phyloP scores from a whole-genome alignment of 768 basidiomycete species.

The Termitomyces sp. region DNA sequence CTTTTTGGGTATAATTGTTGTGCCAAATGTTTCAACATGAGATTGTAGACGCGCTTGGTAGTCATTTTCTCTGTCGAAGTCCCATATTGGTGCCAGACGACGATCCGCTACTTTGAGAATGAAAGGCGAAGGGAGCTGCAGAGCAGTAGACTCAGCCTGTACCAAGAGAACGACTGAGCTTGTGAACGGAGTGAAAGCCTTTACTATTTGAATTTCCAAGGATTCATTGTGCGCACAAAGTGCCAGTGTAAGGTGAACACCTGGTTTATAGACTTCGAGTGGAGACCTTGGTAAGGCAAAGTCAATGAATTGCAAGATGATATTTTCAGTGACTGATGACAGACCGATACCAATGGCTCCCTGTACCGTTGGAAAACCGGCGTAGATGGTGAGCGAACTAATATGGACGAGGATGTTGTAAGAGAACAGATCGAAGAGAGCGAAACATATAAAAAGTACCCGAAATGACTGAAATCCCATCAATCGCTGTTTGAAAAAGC shows the following conservation, averaged over 20 bases:
- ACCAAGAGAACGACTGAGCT: neutral
- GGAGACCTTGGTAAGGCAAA: neutral
- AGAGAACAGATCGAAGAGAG: no score
- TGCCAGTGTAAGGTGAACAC: neutral
- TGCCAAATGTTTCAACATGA: no score
- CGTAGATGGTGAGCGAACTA: neutral
- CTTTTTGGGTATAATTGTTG: no score
- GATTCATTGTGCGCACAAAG: neutral
- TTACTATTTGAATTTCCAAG: neutral
- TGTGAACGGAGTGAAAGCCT: neutral
- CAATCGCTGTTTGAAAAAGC: no score
- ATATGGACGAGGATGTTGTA: neutral
- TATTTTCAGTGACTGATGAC: neutral
- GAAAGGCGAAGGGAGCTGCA: neutral
- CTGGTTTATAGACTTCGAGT: neutral
- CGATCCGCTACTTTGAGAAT: neutral
- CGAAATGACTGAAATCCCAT: no score
- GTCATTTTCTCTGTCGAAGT: no score
- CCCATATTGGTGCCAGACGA: neutral
- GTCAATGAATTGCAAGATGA: neutral
- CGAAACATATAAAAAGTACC: no score
- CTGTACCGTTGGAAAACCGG: neutral
- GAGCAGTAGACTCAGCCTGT: no score
- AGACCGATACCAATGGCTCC: neutral
- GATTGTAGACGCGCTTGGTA: no score